These are phyloP conservation scores for Termitomyces sp. DNA, from an alignment of 768 basidiomycete genomes.

Conservation along the genomic window DNA sequence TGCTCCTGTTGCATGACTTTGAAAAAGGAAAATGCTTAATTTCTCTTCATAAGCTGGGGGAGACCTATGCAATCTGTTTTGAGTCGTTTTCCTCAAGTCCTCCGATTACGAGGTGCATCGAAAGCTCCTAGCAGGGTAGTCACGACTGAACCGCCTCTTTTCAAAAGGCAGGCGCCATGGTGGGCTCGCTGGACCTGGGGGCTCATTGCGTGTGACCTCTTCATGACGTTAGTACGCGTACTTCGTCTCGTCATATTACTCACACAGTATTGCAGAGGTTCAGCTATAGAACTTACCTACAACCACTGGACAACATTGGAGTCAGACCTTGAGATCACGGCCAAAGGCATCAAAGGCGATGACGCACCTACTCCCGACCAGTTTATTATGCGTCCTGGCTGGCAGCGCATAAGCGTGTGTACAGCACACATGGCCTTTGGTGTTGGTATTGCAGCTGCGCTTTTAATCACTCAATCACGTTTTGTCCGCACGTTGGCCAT, in stretches of 20 bases:
- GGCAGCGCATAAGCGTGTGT: constrained; percentile 27
- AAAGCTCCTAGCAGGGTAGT: constrained; percentile 2
- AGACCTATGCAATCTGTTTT: constrained; percentile 8
- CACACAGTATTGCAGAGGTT: constrained; percentile 15
- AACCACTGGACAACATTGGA: constrained; percentile 24
- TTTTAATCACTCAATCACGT: constrained; percentile 23
- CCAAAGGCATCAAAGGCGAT: constrained; percentile 11
- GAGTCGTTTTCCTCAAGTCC: constrained; percentile 7
- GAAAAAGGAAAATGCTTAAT: background rate
- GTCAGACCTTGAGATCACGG: constrained; percentile 17
- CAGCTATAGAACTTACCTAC: constrained; percentile 28
- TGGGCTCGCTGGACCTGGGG: constrained; percentile 25
- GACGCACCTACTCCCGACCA: constrained; percentile 8
- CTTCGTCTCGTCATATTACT: background rate
- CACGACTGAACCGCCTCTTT: constrained; percentile 18
- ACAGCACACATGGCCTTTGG: constrained; percentile 23
- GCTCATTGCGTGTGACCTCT: constrained; percentile 23
- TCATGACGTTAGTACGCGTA: constrained; percentile 22
- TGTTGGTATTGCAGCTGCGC: constrained; percentile 22
- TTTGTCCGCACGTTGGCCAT: constrained; percentile 26
- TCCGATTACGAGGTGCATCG: constrained; percentile 6
- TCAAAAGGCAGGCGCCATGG: constrained; percentile 22
- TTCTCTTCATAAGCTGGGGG: background rate
- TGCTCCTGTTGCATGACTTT: constrained; percentile 1
- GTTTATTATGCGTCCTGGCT: constrained; percentile 25